Base-by-base conservation (phyloP, 2,329 filamentous ascomycete genomes). In the Fusarium sp. region DNA sequence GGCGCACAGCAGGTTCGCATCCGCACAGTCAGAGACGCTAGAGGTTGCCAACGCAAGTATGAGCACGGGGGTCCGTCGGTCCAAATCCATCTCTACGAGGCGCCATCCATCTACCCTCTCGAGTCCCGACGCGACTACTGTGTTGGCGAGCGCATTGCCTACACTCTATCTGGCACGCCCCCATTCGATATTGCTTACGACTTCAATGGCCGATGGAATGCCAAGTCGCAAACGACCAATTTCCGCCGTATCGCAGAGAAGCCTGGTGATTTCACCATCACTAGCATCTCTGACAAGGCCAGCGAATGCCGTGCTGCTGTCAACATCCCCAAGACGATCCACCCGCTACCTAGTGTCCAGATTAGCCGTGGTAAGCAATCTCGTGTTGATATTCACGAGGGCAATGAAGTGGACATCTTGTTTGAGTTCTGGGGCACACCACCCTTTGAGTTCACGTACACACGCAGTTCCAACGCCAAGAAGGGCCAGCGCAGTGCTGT, bases 371-470 rank as follows among this genome's bases (percentile, higher is more conserved):
- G 97, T 30, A 88, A 88, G 66, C 90, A 93, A 62, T 88, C 90
- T 9, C 89, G 92, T 71, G 90, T 97, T 37, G 96, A 98, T 77
- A 99, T 99, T 67, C 97, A 98, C 79, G 95, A 99, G 83, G 96
- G 96, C 72, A 94, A 94, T 66, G 92, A 97, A 78, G 94, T 96
- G 1, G 93, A 98, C 77, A 94, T 99, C 54, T 83, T 93, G 10
- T 98, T 99, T 74, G 93, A 97, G 75, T 99, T 99, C 81, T 94
- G 92, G 84, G 96, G 97, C 59, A 94, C 93, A 8, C 94, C 96
- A 66, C 96, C 96, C 2, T 99, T 99, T 76, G 96, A 98, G 81
- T 99, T 98, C 78, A 98, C 95, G 60, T 98, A 97, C 79, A 98
- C 94, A 21, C 88, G 96, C 66, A 96, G 91, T 80, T 93, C 93